These are phyloP conservation scores for Geotrichum citri-aurantii DNA, from an alignment of 1,139 yeast species.

Conservation along the genomic window DNA sequence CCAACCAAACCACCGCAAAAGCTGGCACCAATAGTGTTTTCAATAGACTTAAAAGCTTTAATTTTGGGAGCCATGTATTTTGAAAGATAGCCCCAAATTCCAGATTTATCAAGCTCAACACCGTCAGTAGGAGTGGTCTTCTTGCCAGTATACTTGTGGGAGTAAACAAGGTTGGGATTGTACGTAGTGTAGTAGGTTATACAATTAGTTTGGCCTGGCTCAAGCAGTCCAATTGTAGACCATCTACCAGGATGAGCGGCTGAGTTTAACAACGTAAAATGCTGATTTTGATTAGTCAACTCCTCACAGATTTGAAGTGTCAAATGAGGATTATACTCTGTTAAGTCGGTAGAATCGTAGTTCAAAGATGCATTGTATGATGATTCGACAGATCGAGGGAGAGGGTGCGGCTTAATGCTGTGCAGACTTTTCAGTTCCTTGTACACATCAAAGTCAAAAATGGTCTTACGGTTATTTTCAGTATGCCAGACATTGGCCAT, in stretches of 20 bases:
- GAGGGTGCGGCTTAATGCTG: conserved; percentile 27
- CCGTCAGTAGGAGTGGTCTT: conserved; percentile 5
- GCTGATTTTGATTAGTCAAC: conserved; percentile 32
- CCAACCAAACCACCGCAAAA: conserved; percentile 91
- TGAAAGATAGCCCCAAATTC: conserved; percentile 50
- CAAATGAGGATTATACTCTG: conserved; percentile 7
- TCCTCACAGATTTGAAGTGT: conserved; percentile 48
- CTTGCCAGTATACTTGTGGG: conserved; percentile 33
- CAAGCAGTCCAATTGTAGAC: conserved; percentile 79
- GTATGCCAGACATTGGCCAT: conserved; percentile 40
- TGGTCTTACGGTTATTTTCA: conserved; percentile 10
- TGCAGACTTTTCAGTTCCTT: conserved; percentile 20
- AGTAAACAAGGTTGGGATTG: conserved; percentile 23
- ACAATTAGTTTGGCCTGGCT: conserved; percentile 46
- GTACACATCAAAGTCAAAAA: conserved; percentile 9
- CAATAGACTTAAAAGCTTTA: conserved; percentile 22
- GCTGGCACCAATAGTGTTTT: conserved; percentile 44
- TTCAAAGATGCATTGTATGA: background rate
- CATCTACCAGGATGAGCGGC: conserved; percentile 79
- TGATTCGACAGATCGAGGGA: conserved; percentile 1
- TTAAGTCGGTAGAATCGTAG: conserved; percentile 2
- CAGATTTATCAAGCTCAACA: conserved; percentile 15
- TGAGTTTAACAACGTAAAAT: conserved; percentile 61
- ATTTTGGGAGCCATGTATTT: conserved; percentile 43
- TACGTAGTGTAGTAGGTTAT: conserved; percentile 55